These are phyloP conservation scores for Candida cerambycidarum DNA, from an alignment of 805 yeast genomes.

Conservation along the genomic window DNA sequence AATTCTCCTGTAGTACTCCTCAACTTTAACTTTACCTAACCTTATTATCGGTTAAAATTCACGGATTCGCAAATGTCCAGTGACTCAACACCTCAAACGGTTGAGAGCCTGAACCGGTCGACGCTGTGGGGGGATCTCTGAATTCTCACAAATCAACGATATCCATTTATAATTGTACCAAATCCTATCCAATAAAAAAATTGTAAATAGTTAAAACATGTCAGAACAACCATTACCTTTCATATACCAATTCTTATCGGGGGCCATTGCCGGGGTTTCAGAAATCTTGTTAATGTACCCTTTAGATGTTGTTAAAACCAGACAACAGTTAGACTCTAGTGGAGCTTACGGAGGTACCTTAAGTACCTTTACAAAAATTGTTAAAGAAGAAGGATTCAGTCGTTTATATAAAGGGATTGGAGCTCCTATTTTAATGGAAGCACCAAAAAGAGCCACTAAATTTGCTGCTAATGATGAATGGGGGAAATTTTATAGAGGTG, in stretches of 20 bases:
- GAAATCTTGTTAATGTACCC: constrained; percentile 97
- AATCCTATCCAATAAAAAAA: neutral
- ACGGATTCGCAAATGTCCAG: neutral
- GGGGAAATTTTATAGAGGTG: constrained; percentile 75
- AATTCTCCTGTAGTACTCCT: too few relatives aligned
- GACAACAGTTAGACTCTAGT: constrained; percentile 73
- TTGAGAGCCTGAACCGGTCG: constrained; percentile 6
- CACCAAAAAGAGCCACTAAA: constrained; percentile 98
- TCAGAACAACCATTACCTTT: constrained; percentile 59
- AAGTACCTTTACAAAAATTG: constrained; percentile 80
- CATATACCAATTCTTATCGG: constrained; percentile 84
- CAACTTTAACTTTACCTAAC: too few relatives aligned
- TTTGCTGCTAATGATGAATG: constrained; percentile 98
- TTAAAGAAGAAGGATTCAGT: constrained; percentile 79
- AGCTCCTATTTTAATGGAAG: constrained; percentile 98
- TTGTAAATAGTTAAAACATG: constrained; percentile 10
- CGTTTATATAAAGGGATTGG: constrained; percentile 89
- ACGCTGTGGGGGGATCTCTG: constrained; percentile 2
- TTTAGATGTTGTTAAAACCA: constrained; percentile 92
- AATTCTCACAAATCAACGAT: constrained; percentile 6
- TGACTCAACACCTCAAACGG: neutral
- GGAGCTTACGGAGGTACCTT: constrained; percentile 80
- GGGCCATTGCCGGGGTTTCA: constrained; percentile 96
- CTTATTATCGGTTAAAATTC: too few relatives aligned
- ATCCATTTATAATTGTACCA: neutral